These are phyloP conservation scores for Dacryopinax primogenitus DNA, from an alignment of 768 basidiomycete species.

Conservation along the genomic window DNA sequence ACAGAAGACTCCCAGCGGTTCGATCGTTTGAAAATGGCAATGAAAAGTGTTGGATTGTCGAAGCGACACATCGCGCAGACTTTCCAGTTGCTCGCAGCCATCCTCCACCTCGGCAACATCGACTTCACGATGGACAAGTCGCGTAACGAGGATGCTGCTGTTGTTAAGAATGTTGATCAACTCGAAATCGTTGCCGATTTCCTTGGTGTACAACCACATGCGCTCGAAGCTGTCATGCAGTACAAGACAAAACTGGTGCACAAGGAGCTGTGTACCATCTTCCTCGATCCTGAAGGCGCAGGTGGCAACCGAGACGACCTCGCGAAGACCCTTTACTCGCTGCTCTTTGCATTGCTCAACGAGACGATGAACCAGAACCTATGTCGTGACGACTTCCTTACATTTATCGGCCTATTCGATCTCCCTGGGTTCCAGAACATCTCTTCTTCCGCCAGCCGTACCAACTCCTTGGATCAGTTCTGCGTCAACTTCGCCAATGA, in stretches of 20 bases:
- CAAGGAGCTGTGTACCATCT: slow-evolving; percentile 94
- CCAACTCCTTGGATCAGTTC: slow-evolving; percentile 93
- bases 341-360: slow-evolving; percentile 92
- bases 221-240: slow-evolving; percentile 67
- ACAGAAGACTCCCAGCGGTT: slow-evolving; percentile 81
- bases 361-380: slow-evolving; percentile 93
- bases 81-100: slow-evolving; percentile 87
- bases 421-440: slow-evolving; percentile 88
- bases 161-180: slow-evolving; percentile 72
- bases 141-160: slow-evolving; percentile 83
- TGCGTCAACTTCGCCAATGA: slow-evolving; percentile 96
- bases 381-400: slow-evolving; percentile 82
- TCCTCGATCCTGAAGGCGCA: slow-evolving; percentile 88
- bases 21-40: slow-evolving; percentile 84
- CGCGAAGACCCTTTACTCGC: slow-evolving; percentile 81
- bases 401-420: slow-evolving; percentile 88
- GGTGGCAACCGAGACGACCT: slow-evolving; percentile 89
- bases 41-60: slow-evolving; percentile 85
- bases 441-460: slow-evolving; percentile 43
- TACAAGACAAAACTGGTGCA: slow-evolving; percentile 88
- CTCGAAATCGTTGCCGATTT: slow-evolving; percentile 83
- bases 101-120: slow-evolving; percentile 91
- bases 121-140: slow-evolving; percentile 76
- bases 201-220: slow-evolving; percentile 61
- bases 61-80: slow-evolving; percentile 92